A percentile compares a stretch with the other conserved stretches of the same genome.
phyloP scores from a whole-genome alignment of 2,329 filamentous ascomycete species.

The Hymenoscyphus linearis region DNA sequence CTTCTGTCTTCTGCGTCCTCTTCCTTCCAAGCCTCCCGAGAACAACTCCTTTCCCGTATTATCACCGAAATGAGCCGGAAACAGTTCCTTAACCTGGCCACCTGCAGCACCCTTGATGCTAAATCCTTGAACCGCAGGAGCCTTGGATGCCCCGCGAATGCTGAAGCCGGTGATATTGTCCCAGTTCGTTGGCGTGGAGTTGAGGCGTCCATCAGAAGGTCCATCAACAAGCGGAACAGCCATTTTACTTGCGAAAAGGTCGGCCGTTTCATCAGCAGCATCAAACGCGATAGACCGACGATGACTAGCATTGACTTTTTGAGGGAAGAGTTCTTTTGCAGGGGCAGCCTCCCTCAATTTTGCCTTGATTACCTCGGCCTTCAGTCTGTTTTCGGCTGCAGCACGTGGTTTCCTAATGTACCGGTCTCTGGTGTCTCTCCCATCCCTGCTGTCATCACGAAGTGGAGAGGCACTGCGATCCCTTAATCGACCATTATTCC shows the following conservation, averaged over 20 bases:
- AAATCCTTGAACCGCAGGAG: slow-evolving; percentile 45
- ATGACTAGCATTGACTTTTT: slow-evolving; percentile 38
- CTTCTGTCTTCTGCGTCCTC: slow-evolving; percentile 55
- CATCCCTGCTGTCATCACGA: slow-evolving; percentile 37
- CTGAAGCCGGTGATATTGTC: slow-evolving; percentile 40
- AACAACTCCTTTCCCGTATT: slow-evolving; percentile 69
- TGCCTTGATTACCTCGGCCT: slow-evolving; percentile 41
- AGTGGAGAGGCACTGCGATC: slow-evolving; percentile 32
- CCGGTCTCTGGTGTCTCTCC: slow-evolving; percentile 30
- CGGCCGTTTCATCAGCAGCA: slow-evolving; percentile 47
- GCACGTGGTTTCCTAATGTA: slow-evolving; percentile 15
- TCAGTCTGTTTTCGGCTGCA: slow-evolving; percentile 37
- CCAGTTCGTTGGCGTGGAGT: slow-evolving; percentile 17
- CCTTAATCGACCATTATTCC: slow-evolving; percentile 29
- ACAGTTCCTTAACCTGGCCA: slow-evolving; percentile 56
- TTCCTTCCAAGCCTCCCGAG: slow-evolving; percentile 52
- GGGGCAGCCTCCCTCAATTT: slow-evolving; percentile 17
- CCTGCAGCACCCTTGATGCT: slow-evolving; percentile 65
- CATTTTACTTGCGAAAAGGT: slow-evolving; percentile 45
- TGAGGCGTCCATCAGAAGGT: slow-evolving; percentile 27
- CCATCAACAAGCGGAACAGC: slow-evolving; percentile 45
- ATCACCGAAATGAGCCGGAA: slow-evolving; percentile 55
- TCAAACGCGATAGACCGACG: slow-evolving; percentile 47
- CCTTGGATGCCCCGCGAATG: slow-evolving; percentile 55
- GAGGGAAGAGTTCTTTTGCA: slow-evolving; percentile 51